Conservation (phyloP, 1,284 basidiomycete species). For the Peniophora sp. region DNA sequence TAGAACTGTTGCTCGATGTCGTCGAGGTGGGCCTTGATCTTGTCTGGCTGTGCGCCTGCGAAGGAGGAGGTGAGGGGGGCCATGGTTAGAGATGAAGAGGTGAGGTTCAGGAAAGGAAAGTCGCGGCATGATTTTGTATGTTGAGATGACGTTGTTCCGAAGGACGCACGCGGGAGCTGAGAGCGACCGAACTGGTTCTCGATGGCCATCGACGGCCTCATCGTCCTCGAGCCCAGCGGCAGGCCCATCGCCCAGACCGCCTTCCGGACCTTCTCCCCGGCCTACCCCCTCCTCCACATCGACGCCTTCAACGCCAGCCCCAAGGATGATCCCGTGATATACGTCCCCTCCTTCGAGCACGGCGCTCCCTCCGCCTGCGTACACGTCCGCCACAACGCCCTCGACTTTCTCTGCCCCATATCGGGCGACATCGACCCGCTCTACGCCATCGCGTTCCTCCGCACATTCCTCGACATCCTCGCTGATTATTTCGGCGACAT, state of each 20-base stretch:
- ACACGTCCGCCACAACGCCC: slow-evolving; percentile 70
- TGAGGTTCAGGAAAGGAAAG: neutral
- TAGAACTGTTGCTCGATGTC: slow-evolving; percentile 63
- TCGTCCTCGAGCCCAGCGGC: slow-evolving; percentile 77
- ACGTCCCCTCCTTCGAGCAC: slow-evolving; percentile 43
- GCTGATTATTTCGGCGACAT: slow-evolving; percentile 81
- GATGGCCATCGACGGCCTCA: slow-evolving; percentile 86
- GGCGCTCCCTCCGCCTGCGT: slow-evolving; percentile 64
- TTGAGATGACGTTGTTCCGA: slow-evolving; percentile 1
- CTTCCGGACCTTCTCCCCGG: slow-evolving; percentile 71
- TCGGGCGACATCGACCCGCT: slow-evolving; percentile 85
- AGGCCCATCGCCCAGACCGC: slow-evolving; percentile 88
- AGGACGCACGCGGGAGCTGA: neutral
- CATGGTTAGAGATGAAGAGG: slow-evolving; percentile 11
- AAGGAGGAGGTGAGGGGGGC: slow-evolving; percentile 14
- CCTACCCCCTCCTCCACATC: slow-evolving; percentile 81
- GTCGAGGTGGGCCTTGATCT: slow-evolving; percentile 25
- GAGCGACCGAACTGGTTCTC: neutral
- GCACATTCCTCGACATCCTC: slow-evolving; percentile 78
- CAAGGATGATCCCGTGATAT: slow-evolving; percentile 65
- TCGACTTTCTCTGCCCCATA: slow-evolving; percentile 75
- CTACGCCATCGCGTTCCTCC: slow-evolving; percentile 83
- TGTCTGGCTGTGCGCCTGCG: slow-evolving; percentile 9
- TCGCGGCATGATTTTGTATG: neutral
- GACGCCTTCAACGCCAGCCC: slow-evolving; percentile 77